Percentiles rank a stretch among this genome's conserved stretches.
Conservation (phyloP, 2,329 filamentous ascomycete genomes). For the Aspergillus eucalypticola region DNA sequence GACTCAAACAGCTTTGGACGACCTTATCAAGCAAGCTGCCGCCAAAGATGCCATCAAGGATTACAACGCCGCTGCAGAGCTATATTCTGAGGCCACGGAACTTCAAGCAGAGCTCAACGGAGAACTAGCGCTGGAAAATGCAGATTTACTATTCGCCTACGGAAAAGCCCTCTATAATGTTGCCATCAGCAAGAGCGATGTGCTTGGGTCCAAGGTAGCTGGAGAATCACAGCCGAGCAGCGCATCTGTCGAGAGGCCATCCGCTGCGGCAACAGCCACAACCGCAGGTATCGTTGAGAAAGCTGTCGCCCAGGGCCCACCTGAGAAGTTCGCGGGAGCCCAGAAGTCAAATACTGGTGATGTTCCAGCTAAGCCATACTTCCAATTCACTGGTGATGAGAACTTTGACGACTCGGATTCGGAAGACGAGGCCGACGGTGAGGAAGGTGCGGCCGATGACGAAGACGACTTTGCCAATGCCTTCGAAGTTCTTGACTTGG, state of each 20-base stretch:
- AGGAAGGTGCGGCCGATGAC: slow-evolving; percentile 58
- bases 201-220: slow-evolving; percentile 78
- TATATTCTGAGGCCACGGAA: slow-evolving; percentile 85
- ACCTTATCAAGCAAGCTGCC: slow-evolving; percentile 77
- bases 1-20: slow-evolving; percentile 66
- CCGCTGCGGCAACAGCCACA: slow-evolving; percentile 20
- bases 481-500: slow-evolving; percentile 64
- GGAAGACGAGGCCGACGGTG: slow-evolving; percentile 49
- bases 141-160: slow-evolving; percentile 91
- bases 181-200: slow-evolving; percentile 90
- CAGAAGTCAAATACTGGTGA: slow-evolving; percentile 18
- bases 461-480: slow-evolving; percentile 66
- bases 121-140: slow-evolving; percentile 86
- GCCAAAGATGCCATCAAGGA: slow-evolving; percentile 87
- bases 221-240: slow-evolving; percentile 56
- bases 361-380: slow-evolving; percentile 62
- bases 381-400: slow-evolving; percentile 92
- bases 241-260: slow-evolving; percentile 42
- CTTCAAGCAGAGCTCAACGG: slow-evolving; percentile 89
- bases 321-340: slow-evolving; percentile 17
- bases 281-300: slow-evolving; percentile 28
- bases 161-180: slow-evolving; percentile 92
- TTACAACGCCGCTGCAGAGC: slow-evolving; percentile 79
- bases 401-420: slow-evolving; percentile 80
- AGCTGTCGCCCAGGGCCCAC: slow-evolving; percentile 26